Conservation (phyloP, 306 rosid species). For the Pyrus bretschneideri region DNA sequence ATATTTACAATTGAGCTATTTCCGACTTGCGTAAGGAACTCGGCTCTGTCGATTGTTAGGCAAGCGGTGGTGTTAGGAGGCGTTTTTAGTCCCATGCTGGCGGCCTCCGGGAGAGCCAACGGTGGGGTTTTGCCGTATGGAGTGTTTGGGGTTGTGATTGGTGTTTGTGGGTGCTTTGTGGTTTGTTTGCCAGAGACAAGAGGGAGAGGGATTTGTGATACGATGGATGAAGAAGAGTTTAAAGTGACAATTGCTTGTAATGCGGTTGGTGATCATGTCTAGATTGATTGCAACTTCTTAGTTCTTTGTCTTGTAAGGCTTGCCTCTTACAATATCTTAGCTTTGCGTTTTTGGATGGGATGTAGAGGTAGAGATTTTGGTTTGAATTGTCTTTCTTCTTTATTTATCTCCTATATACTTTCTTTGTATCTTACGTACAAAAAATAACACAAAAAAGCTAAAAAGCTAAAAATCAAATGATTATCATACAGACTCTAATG, state of each 20-base stretch:
- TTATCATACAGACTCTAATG: too few species aligned
- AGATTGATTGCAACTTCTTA: not conserved
- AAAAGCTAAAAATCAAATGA: too few species aligned
- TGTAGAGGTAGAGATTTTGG: not conserved
- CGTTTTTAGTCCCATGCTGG: conserved; percentile 38
- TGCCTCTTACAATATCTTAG: not conserved
- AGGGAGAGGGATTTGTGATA: conserved; percentile 47
- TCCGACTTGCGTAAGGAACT: conserved; percentile 62
- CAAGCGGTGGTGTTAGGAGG: conserved; percentile 74
- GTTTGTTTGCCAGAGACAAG: conserved; percentile 52
- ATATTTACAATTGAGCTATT: conserved; percentile 52
- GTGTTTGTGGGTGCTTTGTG: conserved; percentile 38
- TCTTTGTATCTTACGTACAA: too few species aligned
- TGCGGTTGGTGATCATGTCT: not conserved
- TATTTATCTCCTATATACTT: too few species aligned
- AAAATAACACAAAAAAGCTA: too few species aligned
- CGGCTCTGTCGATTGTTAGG: conserved; percentile 55
- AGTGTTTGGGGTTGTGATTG: conserved; percentile 52
- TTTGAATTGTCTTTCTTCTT: not conserved
- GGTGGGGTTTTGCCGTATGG: conserved; percentile 37
- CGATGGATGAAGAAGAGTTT: conserved; percentile 49
- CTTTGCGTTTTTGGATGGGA: not conserved
- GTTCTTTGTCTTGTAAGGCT: not conserved
- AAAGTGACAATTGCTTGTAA: not conserved
- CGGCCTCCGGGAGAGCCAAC: conserved; percentile 36